Evolutionary conservation across 768 basidiomycete species (phyloP), one percentile per base, ranked within the genome.

Genomic region (Lyophyllum shimeji): DNA sequence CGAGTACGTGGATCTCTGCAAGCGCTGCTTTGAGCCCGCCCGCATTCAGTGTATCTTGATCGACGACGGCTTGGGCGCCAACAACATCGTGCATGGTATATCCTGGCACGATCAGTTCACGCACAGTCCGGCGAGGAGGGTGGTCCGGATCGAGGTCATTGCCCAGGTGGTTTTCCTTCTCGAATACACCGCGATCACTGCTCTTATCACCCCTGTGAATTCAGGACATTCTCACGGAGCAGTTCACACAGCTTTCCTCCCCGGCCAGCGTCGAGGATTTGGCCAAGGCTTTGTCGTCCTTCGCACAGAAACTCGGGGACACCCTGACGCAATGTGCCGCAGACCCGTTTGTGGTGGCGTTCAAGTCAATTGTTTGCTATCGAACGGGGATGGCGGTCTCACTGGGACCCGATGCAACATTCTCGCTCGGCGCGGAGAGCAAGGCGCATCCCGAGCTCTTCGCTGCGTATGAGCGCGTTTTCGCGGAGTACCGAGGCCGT

Each of bases 361-460:
- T 90, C 78, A 92, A 93, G 67, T 89, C 88, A 9, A 79, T 90
- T 43, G 77, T 83, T 1, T 89, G 89, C 69, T 92, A 93, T 65
- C 82, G 90, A 46, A 88, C 89, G 0, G 90, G 90, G 2, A 73
- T 93, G 44, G 75, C 84, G 61, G 75, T 93, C 24, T 63, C 70
- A 2, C 57, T 70, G 13, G 47, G 0, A 57, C 60, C 17, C 60
- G 68, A 11, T 12, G 27, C 60, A 65, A 2, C 57, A 53, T 40
- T 18, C 46, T 24, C 24, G 25, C 11, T 67, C 70, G 21, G 72
- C 57, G 57, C 68, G 51, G 50, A 23, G 29, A 3, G 15, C 2
- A 46, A 50, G 20, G 34, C 42, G 23, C 25, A 71, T 46, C 44
- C 63, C 24, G 33, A 79, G 63, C 20, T 56, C 83, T 3, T 50